Conservation (phyloP, 2,329 filamentous ascomycete genomes). For the Triangularia verruculosa region DNA sequence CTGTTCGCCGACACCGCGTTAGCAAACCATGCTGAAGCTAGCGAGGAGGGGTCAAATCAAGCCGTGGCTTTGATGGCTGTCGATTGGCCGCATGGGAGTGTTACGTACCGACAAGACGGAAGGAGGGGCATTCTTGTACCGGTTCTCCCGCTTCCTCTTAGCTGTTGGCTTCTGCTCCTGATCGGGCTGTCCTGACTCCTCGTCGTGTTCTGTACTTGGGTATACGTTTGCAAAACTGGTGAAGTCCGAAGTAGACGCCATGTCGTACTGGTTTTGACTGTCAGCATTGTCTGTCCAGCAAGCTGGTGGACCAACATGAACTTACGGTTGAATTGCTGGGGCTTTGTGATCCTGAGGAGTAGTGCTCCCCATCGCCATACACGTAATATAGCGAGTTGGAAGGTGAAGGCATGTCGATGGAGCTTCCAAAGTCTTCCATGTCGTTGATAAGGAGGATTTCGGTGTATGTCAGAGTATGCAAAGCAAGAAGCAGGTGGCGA, state of each 20-base stretch:
- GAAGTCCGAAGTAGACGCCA: conserved; percentile 31
- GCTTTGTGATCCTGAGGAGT: conserved; percentile 38
- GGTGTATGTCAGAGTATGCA: conserved; percentile 5
- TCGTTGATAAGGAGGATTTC: conserved; percentile 11
- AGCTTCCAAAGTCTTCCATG: conserved; percentile 35
- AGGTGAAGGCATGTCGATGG: conserved; percentile 35
- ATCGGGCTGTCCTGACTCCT: conserved; percentile 28
- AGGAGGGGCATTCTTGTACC: conserved; percentile 51
- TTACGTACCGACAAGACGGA: conserved; percentile 47
- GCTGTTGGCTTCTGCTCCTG: conserved; percentile 36
- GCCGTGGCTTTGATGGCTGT: background rate
- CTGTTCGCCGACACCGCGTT: conserved; percentile 32
- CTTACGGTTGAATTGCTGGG: conserved; percentile 38
- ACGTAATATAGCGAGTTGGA: conserved; percentile 34
- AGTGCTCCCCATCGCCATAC: conserved; percentile 38
- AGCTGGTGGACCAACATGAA: background rate
- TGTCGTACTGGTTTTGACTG: conserved; percentile 32
- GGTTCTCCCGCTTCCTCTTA: conserved; percentile 50
- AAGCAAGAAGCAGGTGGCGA: background rate
- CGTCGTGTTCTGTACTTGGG: conserved; percentile 33
- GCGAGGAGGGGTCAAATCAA: background rate
- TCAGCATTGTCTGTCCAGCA: conserved; percentile 5
- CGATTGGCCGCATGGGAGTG: background rate
- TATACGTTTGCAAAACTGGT: conserved; percentile 31
- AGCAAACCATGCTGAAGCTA: background rate